These are phyloP conservation scores for Sporisorium scitamineum DNA, from an alignment of 1,284 basidiomycete species.

Conservation along the genomic window DNA sequence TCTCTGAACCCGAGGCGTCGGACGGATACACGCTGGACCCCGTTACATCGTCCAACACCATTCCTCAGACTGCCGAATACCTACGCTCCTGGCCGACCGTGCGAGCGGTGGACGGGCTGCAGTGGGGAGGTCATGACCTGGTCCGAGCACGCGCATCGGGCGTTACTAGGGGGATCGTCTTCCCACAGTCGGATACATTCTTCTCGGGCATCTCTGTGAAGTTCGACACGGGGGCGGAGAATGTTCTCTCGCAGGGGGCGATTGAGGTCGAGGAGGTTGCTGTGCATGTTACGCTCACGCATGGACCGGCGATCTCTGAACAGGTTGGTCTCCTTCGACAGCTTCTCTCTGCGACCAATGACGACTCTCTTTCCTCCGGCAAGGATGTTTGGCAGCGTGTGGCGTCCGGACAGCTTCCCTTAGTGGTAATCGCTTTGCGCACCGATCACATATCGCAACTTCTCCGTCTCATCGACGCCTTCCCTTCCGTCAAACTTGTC, in stretches of 20 bases:
- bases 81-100: constrained; percentile 29
- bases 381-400: constrained; percentile 41
- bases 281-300: constrained; percentile 77
- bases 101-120: constrained; percentile 57
- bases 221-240: constrained; percentile 46
- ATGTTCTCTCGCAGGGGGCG: constrained; percentile 74
- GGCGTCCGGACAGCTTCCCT: constrained; percentile 73
- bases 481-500: constrained; percentile 75
- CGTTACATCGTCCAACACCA: constrained; percentile 6
- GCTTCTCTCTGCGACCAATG: constrained; percentile 73
- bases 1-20: constrained; percentile 47
- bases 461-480: constrained; percentile 78
- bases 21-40: constrained; percentile 48
- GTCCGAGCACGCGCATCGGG: constrained; percentile 71
- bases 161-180: constrained; percentile 75
- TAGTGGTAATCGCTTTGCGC: constrained; percentile 78
- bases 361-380: constrained; percentile 72
- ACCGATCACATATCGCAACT: constrained; percentile 82
- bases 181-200: constrained; percentile 70
- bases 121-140: constrained; percentile 60
- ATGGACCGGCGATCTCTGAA: constrained; percentile 74
- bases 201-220: constrained; percentile 72
- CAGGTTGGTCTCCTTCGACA: constrained; percentile 79
- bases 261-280: constrained; percentile 78
- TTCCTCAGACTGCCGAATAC: constrained; percentile 18